A percentile compares a stretch with the other conserved stretches of the same genome.
phyloP scores from a whole-genome alignment of 495 filamentous ascomycete species.

The Podospora appendiculata region DNA sequence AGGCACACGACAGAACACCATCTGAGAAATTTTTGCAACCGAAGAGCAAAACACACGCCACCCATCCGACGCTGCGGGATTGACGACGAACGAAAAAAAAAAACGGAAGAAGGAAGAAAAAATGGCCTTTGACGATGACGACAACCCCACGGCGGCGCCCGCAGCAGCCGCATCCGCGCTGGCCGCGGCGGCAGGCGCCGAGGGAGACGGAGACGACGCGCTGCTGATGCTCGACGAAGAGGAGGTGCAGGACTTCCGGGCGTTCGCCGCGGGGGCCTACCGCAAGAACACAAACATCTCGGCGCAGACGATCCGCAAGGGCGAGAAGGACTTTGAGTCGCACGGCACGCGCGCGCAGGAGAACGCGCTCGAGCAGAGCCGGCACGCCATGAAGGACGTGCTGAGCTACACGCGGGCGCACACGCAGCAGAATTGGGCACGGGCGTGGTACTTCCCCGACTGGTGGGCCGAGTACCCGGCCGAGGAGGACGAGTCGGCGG shows the following conservation, averaged over 20 bases:
- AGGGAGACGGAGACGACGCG: background rate
- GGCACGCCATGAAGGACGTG: conserved; percentile 86
- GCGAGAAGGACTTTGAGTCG: conserved; percentile 94
- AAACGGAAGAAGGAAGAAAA: background rate
- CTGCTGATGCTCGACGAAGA: background rate
- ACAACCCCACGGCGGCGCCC: background rate
- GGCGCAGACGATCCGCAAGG: conserved; percentile 42
- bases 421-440: conserved; percentile 30
- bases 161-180: background rate
- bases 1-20: too few species aligned
- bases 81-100: too few species aligned
- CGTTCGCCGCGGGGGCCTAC: conserved; percentile 16
- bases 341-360: conserved; percentile 79
- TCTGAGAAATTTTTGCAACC: too few species aligned
- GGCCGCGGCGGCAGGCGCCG: background rate
- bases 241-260: background rate
- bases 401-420: conserved; percentile 66
- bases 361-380: conserved; percentile 64
- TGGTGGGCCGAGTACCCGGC: conserved; percentile 29
- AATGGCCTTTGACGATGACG: background rate
- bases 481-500: conserved; percentile 19
- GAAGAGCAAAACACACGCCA: too few species aligned
- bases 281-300: conserved; percentile 31
- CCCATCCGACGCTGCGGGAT: too few species aligned
- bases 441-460: conserved; percentile 51